Percentiles rank a stretch among this genome's conserved stretches.
Evolutionary conservation across 2,329 filamentous ascomycete species (phyloP).

Genomic region (Gyromitra esculenta): DNA sequence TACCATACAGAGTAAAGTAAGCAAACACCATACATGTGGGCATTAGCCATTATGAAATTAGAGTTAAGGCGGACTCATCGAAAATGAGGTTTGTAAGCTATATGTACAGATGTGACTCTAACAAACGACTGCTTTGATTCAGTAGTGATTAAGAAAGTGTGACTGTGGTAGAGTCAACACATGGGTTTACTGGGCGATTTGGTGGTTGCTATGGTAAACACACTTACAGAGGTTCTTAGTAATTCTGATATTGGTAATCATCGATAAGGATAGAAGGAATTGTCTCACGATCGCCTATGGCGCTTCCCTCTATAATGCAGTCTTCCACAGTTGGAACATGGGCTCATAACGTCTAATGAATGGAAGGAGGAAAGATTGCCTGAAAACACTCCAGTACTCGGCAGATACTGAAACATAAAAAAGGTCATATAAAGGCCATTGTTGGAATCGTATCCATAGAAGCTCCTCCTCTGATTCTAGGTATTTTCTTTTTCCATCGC

Average conservation of each 20-base stretch:
- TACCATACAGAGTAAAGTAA: not conserved
- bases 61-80: slow-evolving; percentile 29
- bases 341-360: not conserved
- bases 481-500: slow-evolving; percentile 35
- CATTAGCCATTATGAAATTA: slow-evolving; percentile 23
- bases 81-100: slow-evolving; percentile 21
- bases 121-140: not conserved
- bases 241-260: slow-evolving; percentile 3
- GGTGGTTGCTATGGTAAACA: not conserved
- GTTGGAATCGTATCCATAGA: not conserved
- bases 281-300: not conserved
- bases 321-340: not conserved
- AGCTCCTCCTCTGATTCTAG: slow-evolving; percentile 34
- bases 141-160: not conserved
- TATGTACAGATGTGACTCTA: not conserved
- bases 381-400: not conserved
- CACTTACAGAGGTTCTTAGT: not conserved
- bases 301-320: not conserved
- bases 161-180: not conserved
- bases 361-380: not conserved
- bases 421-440: not conserved
- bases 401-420: not conserved
- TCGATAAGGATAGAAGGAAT: slow-evolving; percentile 1
- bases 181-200: not conserved
- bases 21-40: not conserved